These are phyloP conservation scores for Mycena venus DNA, from an alignment of 768 basidiomycete species.

Conservation along the genomic window DNA sequence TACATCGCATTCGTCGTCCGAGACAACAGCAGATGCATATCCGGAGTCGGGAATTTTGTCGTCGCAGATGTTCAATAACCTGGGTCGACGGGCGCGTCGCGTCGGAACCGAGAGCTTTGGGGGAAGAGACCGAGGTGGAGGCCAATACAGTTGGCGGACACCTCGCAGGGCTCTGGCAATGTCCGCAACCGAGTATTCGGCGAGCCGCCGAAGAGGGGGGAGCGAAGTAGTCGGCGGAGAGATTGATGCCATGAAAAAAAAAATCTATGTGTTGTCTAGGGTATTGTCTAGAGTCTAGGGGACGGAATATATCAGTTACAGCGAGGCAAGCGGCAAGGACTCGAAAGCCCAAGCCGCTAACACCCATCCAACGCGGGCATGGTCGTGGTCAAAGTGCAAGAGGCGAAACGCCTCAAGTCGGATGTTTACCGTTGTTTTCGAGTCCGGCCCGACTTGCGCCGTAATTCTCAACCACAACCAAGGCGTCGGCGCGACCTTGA, in stretches of 20 bases:
- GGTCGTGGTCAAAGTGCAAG: conserved; percentile 25
- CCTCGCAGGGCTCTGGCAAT: conserved; percentile 58
- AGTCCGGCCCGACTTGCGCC: background rate
- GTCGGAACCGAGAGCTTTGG: conserved; percentile 45
- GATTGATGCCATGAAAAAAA: conserved; percentile 31
- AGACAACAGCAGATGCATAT: conserved; percentile 81
- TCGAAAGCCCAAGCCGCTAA: conserved; percentile 62
- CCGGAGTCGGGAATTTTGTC: conserved; percentile 75
- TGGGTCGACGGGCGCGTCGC: conserved; percentile 40
- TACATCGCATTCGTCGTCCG: conserved; percentile 53
- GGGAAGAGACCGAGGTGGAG: conserved; percentile 44
- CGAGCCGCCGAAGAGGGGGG: conserved; percentile 66
- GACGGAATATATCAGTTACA: conserved; percentile 16
- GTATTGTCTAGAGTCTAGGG: conserved; percentile 36
- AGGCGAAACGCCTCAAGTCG: background rate
- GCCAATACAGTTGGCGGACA: conserved; percentile 68
- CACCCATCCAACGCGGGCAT: conserved; percentile 66
- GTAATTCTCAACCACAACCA: background rate
- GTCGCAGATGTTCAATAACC: conserved; percentile 44
- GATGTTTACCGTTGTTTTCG: background rate
- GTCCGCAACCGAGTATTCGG: conserved; percentile 46
- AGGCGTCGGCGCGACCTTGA: background rate
- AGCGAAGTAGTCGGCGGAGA: conserved; percentile 65
- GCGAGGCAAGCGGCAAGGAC: conserved; percentile 51
- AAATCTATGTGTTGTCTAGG: conserved; percentile 41